Percentiles rank a stretch among this genome's conserved stretches.
These are phyloP conservation scores for Kickxella alabastrina DNA, from an alignment of 192 early-diverging fungal species.

Conservation along the genomic window DNA sequence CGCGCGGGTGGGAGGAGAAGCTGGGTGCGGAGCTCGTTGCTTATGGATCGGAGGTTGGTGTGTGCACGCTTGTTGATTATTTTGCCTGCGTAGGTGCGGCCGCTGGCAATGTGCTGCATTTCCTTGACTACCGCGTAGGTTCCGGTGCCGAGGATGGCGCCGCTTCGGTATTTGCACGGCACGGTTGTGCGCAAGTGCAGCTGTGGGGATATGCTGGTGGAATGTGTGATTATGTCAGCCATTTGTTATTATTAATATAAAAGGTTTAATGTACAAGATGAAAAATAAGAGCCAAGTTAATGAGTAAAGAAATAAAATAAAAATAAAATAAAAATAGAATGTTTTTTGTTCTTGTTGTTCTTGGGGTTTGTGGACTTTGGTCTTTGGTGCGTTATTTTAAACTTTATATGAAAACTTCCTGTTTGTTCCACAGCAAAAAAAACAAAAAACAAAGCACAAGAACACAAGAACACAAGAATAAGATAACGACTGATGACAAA, in stretches of 20 bases:
- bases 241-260: background rate
- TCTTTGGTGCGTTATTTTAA: too few relatives aligned
- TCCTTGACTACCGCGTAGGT: constrained; percentile 50
- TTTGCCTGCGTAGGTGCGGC: constrained; percentile 72
- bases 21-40: constrained; percentile 72
- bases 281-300: too few relatives aligned
- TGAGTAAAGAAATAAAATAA: too few relatives aligned
- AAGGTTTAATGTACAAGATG: background rate
- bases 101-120: constrained; percentile 58
- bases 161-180: constrained; percentile 47
- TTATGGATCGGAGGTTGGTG: constrained; percentile 63
- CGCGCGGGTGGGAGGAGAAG: constrained; percentile 64
- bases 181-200: background rate
- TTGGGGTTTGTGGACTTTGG: too few relatives aligned
- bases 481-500: too few relatives aligned
- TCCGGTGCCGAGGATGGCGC: constrained; percentile 33
- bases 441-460: background rate
- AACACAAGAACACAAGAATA: background rate
- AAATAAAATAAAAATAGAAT: too few relatives aligned
- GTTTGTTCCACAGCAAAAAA: background rate
- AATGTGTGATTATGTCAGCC: constrained; percentile 3
- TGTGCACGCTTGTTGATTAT: constrained; percentile 76
- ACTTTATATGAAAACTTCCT: too few relatives aligned
- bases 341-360: constrained; percentile 1
- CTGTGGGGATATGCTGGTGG: background rate